Conservation (phyloP, 805 yeast genomes). For the Cyberlindnera maritima region DNA sequence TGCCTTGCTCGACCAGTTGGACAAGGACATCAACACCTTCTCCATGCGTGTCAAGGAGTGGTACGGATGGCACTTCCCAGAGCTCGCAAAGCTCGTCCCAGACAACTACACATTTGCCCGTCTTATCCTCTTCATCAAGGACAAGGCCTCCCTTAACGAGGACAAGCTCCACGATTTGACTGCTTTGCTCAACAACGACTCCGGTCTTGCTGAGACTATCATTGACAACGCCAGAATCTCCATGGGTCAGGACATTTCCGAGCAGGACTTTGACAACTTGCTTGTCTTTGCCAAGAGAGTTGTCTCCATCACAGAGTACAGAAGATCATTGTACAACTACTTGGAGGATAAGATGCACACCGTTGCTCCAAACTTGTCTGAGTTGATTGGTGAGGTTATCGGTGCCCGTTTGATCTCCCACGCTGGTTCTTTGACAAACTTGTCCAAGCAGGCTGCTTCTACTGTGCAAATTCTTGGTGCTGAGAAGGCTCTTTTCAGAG, state of each 20-base stretch:
- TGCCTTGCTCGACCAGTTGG: conserved; percentile 92
- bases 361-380: conserved; percentile 96
- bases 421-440: conserved; percentile 94
- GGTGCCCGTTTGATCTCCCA: conserved; percentile 98
- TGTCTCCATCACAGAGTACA: conserved; percentile 86
- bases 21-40: conserved; percentile 94
- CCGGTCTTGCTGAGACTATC: conserved; percentile 86
- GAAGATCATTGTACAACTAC: conserved; percentile 79
- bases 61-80: conserved; percentile 99
- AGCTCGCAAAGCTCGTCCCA: conserved; percentile 95
- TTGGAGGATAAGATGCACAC: conserved; percentile 94
- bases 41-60: conserved; percentile 99
- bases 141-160: conserved; percentile 78
- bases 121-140: conserved; percentile 77
- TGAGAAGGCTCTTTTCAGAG: conserved; percentile 98
- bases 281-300: conserved; percentile 91
- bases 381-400: conserved; percentile 96
- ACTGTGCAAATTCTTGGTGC: conserved; percentile 99
- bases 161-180: conserved; percentile 89
- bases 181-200: conserved; percentile 76
- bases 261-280: conserved; percentile 90
- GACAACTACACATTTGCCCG: conserved; percentile 97
- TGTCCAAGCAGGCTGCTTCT: conserved; percentile 98
- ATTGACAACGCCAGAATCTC: conserved; percentile 95
- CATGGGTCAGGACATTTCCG: conserved; percentile 98